phyloP scores from a whole-genome alignment of 805 yeast genomes.

The Sungouiozyma ichnusensis region DNA sequence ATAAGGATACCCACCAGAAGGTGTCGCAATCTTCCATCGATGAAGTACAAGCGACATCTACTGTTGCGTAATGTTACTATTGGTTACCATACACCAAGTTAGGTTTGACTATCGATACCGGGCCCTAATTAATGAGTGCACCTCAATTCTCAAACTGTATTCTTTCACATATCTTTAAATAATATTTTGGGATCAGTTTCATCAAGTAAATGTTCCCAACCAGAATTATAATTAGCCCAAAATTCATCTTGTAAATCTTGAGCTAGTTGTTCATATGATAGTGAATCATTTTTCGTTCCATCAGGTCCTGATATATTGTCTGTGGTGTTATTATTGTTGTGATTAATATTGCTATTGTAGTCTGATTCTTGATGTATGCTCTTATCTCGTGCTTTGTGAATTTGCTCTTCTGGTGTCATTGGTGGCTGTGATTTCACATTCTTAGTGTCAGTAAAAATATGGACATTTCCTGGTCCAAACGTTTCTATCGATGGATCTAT shows the following conservation, averaged over 20 bases:
- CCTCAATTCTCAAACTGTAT: no score
- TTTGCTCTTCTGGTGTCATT: neutral
- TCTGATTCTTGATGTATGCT: no score
- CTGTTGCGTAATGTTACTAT: no score
- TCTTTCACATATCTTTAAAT: constrained; percentile 1
- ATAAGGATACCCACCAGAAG: neutral
- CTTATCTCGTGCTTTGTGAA: neutral
- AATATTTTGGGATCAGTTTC: constrained; percentile 2
- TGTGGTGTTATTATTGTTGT: neutral
- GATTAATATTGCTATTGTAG: neutral
- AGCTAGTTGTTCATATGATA: constrained; percentile 5
- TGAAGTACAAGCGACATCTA: no score
- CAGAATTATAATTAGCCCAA: constrained; percentile 16
- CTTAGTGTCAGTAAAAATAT: neutral
- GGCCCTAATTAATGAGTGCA: no score
- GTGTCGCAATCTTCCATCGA: neutral
- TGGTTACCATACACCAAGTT: no score
- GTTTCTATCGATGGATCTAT: neutral
- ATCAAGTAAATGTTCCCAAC: constrained; percentile 14
- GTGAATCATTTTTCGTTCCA: neutral
- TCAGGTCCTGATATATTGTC: neutral
- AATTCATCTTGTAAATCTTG: constrained; percentile 16
- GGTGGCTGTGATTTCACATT: no score
- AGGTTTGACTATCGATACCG: no score
- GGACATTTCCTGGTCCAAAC: neutral